Evolutionary conservation across 2,329 filamentous ascomycete species (phyloP), one percentile per base, ranked within the genome.

Genomic region (Epicoccum sorghinum): DNA sequence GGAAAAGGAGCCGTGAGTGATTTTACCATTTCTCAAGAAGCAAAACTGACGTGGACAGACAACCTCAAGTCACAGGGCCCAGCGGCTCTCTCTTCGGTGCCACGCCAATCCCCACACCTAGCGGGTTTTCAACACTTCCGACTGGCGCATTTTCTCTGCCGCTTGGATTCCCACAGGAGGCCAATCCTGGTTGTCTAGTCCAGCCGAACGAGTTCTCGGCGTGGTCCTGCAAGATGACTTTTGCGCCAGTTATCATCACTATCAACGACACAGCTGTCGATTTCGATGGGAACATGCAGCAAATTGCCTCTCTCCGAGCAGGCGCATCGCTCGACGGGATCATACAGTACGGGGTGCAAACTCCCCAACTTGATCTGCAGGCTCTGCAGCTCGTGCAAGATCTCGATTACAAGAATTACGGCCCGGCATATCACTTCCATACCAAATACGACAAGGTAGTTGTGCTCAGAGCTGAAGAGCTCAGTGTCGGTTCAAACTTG

Each of bases 401-500:
- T 68, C 78, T 80, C 33, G 81, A 84, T 55, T 81, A 83, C 51
- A 75, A 79, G 33, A 73, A 73, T 12, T 78, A 81, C 57, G 87
- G 87, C 2, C 85, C 86, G 12, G 86, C 86, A 5, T 83, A 82
- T 65, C 87, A 87, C 62, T 89, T 89, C 66, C 80, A 83, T 58
- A 73, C 83, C 23, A 69, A 76, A 12, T 88, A 89, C 64, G 82
- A 89, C 68, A 90, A 89, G 67, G 64, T 89, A 33, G 84, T 89
- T 4, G 79, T 89, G 36, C 59, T 85, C 3, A 69, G 72, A 4
- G 69, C 74, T 22, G 66, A 73, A 18, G 71, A 77, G 23, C 72
- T 78, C 52, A 57, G 59, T 30, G 64, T 66, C 29, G 70, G 68
- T 7, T 55, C 65, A 13, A 42, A 48, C 22, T 36, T 68, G 25